These are phyloP conservation scores for Uronychia setigera DNA, from an alignment of 73 alveolate species.

Conservation along the genomic window DNA sequence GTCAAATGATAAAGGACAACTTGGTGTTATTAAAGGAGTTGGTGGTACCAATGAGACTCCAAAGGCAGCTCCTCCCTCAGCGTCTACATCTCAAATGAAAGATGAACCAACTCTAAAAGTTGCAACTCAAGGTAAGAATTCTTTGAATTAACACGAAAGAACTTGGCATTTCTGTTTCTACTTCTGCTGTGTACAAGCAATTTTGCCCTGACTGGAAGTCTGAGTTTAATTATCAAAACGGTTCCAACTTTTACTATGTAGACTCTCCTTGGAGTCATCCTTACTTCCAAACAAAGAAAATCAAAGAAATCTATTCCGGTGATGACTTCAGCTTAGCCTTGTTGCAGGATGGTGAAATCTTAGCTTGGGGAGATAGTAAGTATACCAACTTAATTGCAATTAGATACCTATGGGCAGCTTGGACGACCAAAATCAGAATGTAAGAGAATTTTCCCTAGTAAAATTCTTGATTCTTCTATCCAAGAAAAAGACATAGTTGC, in stretches of 20 bases:
- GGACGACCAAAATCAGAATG: neutral
- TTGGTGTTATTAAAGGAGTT: neutral
- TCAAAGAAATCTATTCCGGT: neutral
- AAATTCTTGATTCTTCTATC: neutral
- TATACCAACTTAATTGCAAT: neutral
- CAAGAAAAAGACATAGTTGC: neutral
- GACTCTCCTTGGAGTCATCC: neutral
- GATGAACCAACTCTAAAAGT: neutral
- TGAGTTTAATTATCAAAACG: neutral
- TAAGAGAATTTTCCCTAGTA: too few species aligned
- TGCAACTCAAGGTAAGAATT: neutral
- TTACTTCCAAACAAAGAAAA: neutral
- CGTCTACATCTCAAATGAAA: neutral
- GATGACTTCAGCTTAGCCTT: neutral
- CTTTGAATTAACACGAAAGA: too few species aligned
- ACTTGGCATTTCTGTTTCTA: neutral
- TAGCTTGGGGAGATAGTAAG: slow-evolving; percentile 2
- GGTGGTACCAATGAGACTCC: neutral
- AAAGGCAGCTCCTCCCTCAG: neutral
- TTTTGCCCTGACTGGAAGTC: neutral
- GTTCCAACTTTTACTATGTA: neutral
- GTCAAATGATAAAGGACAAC: neutral
- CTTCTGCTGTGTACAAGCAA: neutral
- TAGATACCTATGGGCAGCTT: neutral
- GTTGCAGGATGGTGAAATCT: neutral